Conservation (phyloP, 257 asterid species). For the Solanum okadae region DNA sequence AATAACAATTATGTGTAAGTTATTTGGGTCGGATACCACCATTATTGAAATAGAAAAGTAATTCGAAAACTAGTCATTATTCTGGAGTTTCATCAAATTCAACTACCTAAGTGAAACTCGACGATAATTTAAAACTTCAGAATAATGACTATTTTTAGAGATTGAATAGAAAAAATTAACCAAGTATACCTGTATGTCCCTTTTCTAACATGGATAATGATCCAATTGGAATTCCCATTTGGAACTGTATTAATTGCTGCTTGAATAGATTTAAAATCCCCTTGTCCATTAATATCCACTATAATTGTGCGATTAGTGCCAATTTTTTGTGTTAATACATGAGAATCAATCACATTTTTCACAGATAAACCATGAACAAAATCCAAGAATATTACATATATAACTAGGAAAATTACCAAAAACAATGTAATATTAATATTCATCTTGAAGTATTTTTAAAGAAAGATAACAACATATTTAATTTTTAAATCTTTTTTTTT, state of each 20-base stretch:
- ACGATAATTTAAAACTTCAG: neutral
- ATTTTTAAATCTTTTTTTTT: neutral
- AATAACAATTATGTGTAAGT: neutral
- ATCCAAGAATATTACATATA: slow-evolving; percentile 12
- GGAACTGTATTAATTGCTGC: slow-evolving; percentile 71
- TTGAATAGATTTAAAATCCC: slow-evolving; percentile 54
- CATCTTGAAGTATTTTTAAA: neutral
- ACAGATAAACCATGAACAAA: slow-evolving; percentile 27
- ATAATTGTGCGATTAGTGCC: slow-evolving; percentile 22
- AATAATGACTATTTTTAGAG: neutral
- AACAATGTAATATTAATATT: slow-evolving; percentile 1
- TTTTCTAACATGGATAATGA: slow-evolving; percentile 45
- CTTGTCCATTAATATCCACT: slow-evolving; percentile 58
- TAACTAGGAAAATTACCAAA: slow-evolving; percentile 7
- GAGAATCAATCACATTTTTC: slow-evolving; percentile 35
- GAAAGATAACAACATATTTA: neutral
- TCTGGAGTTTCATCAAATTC: neutral
- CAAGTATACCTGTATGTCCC: slow-evolving; percentile 59
- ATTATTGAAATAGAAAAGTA: neutral
- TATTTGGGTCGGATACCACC: neutral
- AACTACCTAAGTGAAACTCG: too few relatives aligned
- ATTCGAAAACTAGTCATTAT: too few relatives aligned
- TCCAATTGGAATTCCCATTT: slow-evolving; percentile 56
- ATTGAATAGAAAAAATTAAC: neutral
- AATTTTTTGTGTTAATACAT: slow-evolving; percentile 31